Evolutionary conservation across 805 yeast genomes (phyloP).

Genomic region (Kockiozyma suomiensis): DNA sequence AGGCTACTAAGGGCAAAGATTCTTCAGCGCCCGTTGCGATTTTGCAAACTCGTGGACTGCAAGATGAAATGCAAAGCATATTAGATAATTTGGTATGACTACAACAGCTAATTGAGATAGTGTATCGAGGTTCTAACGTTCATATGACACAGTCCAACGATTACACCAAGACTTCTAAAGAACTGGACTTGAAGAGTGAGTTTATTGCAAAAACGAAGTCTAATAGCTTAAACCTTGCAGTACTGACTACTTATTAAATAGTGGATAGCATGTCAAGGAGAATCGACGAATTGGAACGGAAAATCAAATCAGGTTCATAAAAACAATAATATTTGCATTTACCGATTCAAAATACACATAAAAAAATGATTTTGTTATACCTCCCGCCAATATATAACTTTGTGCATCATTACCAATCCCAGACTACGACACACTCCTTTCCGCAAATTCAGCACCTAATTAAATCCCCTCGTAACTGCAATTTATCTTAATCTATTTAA

Average conservation of each 20-base stretch:
- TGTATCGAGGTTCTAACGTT: not conserved
- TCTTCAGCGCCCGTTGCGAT: constrained; percentile 27
- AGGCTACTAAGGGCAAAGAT: constrained; percentile 13
- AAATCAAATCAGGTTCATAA: not conserved
- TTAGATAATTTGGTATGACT: constrained; percentile 19
- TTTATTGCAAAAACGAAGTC: not conserved
- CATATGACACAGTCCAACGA: not conserved
- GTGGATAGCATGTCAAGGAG: constrained; percentile 24
- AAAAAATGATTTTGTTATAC: no score
- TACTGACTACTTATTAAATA: not conserved
- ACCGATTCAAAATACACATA: no score
- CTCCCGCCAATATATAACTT: no score
- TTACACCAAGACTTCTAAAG: constrained; percentile 12
- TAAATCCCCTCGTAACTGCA: no score
- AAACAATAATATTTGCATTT: not conserved
- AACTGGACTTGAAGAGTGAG: constrained; percentile 24
- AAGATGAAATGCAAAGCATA: constrained; percentile 19
- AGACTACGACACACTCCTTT: no score
- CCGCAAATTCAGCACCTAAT: no score
- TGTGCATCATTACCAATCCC: no score
- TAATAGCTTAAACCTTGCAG: not conserved
- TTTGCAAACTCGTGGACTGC: constrained; percentile 17
- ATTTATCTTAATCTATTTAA: no score
- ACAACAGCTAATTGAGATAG: not conserved
- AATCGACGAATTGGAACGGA: constrained; percentile 24